Evolutionary conservation across 2,329 filamentous ascomycete genomes (phyloP), one percentile per base, ranked within the genome.

Genomic region (Penicillium janthinellum): DNA sequence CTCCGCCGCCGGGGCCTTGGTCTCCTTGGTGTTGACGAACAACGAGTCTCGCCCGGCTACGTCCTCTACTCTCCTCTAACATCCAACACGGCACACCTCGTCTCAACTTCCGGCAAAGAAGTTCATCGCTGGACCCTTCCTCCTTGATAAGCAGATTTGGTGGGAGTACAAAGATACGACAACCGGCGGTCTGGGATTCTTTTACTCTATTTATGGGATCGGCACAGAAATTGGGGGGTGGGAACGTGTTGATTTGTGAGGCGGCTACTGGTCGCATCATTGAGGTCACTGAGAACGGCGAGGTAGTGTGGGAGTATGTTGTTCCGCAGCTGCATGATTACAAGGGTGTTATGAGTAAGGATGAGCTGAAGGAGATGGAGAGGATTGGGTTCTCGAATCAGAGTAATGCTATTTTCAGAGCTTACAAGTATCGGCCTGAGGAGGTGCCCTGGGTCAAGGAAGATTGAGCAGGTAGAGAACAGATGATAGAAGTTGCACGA

Each of bases 161-260:
- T 82, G 79, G 79, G 72, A 81, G 55, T 81, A 81, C 51, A 70
- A 69, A 8, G 79, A 82, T 57, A 66, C 54, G 1, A 71, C 66
- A 10, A 68, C 71, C 1, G 71, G 74, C 42, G 73, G 74, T 5
- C 67, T 78, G 54, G 72, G 70, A 5, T 79, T 80, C 64, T 81
- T 80, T 67, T n/a, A 80, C 76, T 0, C 78, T 79, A 0, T 81
- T 81, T 54, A 81, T 82, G 79, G 79, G 79, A 20, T 75, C 75
- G 51, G 79, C 79, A 7, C 79, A 81, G 64, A 67, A 75, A 14
- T 61, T 81, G 15, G 44, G 39, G 10, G 78, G 77, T 53, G 78
- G 78, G 8, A 81, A 81, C 61, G 78, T 78, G 0, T 55, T 81
- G 54, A 60, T 81, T 5, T 79, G 75, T 22, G 79, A 82, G 65